Evolutionary conservation across 2,329 filamentous ascomycete species (phyloP), one percentile per base, ranked within the genome.

Genomic region (Zasmidium angulare): DNA sequence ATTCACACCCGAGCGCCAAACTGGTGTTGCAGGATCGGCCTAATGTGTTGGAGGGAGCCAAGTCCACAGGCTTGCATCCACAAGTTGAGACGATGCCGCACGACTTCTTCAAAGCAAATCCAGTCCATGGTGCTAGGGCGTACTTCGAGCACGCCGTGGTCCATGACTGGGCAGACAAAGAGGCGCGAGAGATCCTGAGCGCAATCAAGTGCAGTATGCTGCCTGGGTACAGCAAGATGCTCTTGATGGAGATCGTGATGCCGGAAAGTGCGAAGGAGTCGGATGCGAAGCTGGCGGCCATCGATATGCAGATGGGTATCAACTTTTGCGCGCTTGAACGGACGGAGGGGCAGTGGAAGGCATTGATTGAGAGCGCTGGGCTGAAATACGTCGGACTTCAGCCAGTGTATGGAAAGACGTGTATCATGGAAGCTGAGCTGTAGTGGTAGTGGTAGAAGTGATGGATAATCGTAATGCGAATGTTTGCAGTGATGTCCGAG

Each of bases 241-340:
- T 71, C 48, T 62, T 71, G 40, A 59, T 66, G 50, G 68, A 72
- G 49, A 59, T 62, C 14, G 58, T 70, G 9, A 58, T 70, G 31
- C 63, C 66, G 7, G 63, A 65, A 19, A 49, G 60, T 20, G 50
- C 57, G 14, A 56, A 54, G 2, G 59, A 66, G 17, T 59, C 50
- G 58, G 52, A 55, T 21, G 20, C 51, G 14, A 49, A 29, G 14
- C 31, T 53, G 21, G 61, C 66, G 7, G 58, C 52, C 12, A 61
- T 78, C 31, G 78, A 81, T 64, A 67, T 78, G 53, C 68, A 73
- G 31, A 78, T 81, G 77, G 75, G 80, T 74, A 61, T 62, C 12
- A 63, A 72, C 4, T 65, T 75, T 50, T 71, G 71, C 1, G 71
- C 72, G 1, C 67, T 69, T 54, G 77, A 80, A 63, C 68, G 77